Conservation (phyloP, 192 early-diverging fungal genomes). For the Obelidium mucronatum region DNA sequence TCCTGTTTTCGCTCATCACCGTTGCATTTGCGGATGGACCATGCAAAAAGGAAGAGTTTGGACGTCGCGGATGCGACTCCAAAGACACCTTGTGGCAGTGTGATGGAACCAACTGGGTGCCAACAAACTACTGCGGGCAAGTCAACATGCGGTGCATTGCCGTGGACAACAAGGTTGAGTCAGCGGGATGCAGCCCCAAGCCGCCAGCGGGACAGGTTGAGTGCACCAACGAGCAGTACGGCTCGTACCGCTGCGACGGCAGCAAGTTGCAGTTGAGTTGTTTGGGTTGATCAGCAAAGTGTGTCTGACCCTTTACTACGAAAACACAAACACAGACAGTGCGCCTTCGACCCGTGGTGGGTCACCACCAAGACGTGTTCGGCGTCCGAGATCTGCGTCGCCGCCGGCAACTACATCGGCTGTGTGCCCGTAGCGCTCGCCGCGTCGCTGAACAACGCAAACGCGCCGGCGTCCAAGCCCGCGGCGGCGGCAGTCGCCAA, state of each 20-base stretch:
- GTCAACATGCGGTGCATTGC: not conserved
- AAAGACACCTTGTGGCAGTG: not conserved
- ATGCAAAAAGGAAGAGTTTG: not conserved
- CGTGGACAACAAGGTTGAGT: not conserved
- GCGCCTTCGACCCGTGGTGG: slow-evolving; percentile 6
- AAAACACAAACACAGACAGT: too few species aligned
- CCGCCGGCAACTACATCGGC: not conserved
- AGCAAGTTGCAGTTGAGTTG: not conserved
- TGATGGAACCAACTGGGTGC: slow-evolving; percentile 6
- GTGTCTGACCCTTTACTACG: too few species aligned
- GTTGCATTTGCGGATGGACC: not conserved
- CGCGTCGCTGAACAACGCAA: too few species aligned
- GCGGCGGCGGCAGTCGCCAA: too few species aligned
- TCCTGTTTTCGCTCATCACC: not conserved
- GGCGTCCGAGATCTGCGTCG: not conserved
- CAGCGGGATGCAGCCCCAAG: not conserved
- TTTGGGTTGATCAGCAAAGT: not conserved
- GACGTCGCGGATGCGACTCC: not conserved
- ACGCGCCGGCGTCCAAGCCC: too few species aligned
- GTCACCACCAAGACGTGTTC: not conserved
- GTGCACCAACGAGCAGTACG: not conserved
- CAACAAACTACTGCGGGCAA: not conserved
- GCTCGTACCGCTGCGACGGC: not conserved
- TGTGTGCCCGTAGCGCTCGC: not conserved
- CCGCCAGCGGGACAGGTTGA: not conserved